Base-by-base conservation (phyloP, 73 alveolate species). In the Durusdinium trenchii region DNA sequence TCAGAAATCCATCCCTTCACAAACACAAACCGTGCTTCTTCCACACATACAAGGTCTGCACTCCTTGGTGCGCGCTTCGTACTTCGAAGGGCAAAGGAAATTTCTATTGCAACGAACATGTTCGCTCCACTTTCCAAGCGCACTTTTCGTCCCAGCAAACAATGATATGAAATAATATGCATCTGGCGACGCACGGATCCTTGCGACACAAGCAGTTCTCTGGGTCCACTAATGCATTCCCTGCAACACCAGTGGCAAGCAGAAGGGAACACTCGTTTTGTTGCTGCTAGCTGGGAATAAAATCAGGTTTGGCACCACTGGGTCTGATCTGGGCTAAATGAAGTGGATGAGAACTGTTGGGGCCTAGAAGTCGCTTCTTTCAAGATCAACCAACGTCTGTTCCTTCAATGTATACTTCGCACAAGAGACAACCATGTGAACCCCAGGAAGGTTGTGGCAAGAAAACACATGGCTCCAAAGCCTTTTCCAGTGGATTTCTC, bases 21-120 rank as follows among this genome's bases (percentile, higher is more conserved):
- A 85, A 3, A 85, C 94, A 38, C 94, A 85, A 9, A 85, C 79
- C 28, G 94, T 85, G 94, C 94, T 85, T 85, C 94, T 57, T 57
- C 94, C 94, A 79, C 94, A 85, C 94, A 85, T 52, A 57, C 94
- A 85, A 18, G 94, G 94, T 43, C 9, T 51, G 54, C 94, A 85
- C 32, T 52, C 94, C 94, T 85, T 51, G 94, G 79, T 48, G 0
- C 18, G 20, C 64, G 54, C 38, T 73, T 38, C 52, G 10, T 7
- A 20, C 20, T 57, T 57, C 69, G 23, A 12, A 57, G 20, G 81
- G 0, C 81, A 67, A 23, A 23, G 3, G 3, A 1, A 67, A 51
- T 9, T 36, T 60, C 30, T 60, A 23, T 57, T 57, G 69, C 30
- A 32, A 60, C 18, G 73, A 60, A 32, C n/a, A 60, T 60, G 30